Evolutionary conservation across 192 early-diverging fungal genomes (phyloP), one percentile per base, ranked within the genome.

Genomic region (Cladochytrium replicatum): DNA sequence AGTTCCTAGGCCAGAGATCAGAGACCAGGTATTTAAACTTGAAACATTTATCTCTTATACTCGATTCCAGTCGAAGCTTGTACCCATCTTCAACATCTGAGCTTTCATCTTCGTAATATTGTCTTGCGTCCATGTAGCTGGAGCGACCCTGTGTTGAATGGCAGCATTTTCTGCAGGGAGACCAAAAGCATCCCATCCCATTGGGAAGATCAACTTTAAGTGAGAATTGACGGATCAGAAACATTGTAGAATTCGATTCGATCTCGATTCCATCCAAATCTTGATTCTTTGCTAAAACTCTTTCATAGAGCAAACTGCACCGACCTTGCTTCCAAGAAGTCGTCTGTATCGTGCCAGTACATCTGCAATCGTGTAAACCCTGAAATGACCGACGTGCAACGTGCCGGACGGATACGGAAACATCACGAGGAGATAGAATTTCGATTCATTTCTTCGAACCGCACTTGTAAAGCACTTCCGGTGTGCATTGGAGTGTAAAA

Each of bases 101-200:
- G 51, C 50, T 50, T 88, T 87, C 94, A 97, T 95, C 2, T 56
- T 42, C 2, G 22, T 63, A 41, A 97, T 97, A 57, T 97, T 97
- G 11, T 64, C 51, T 4, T 60, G 44, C 0, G 93, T 95, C 93
- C 93, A 97, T 24, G 77, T 69, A 22, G 60, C 63, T 1, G 93
- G 91, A 25, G 78, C 76, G 45, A 89, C 69, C 8, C 72, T 69
- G 9, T 85, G 76, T 45, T 89, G 84, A 29, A 90, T 89, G 1
- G 94, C 91, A 0, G 94, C 94, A 60, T 97, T 97, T 50, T 97
- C 94, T 6, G 94, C 94, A 0, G 94, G 94, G n/a, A 97, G 67
- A 0, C 94, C 94, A 69, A 97, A 97, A 4, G 90, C 83, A 58
- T 97, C 94, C 91, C 92, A 97, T 9, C 89, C 94, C 82, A 97